Evolutionary conservation across 202 grass and related monocot species (phyloP).

Genomic region (Cymbopogon flexuosus): DNA sequence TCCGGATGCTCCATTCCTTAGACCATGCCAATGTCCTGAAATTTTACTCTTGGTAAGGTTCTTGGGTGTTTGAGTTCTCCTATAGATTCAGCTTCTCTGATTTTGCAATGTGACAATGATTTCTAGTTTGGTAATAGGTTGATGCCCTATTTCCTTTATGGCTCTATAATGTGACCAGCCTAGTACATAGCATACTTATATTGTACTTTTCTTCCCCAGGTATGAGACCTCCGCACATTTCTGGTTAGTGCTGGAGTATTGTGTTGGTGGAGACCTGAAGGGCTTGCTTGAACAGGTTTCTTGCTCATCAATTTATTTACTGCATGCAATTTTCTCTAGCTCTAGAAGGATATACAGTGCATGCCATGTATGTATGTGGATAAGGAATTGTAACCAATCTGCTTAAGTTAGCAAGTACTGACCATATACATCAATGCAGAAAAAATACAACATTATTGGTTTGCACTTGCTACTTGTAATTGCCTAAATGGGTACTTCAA

Average conservation of each 20-base stretch:
- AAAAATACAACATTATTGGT: not conserved
- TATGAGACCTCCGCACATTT: conserved; percentile 94
- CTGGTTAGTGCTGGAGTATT: conserved; percentile 93
- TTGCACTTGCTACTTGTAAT: not conserved
- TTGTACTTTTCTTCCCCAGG: conserved; percentile 37
- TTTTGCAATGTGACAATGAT: not conserved
- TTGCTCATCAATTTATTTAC: conserved; percentile 9
- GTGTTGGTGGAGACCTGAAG: conserved; percentile 81
- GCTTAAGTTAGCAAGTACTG: conserved; percentile 7
- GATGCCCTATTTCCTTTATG: conserved; percentile 8
- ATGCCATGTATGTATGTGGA: not conserved
- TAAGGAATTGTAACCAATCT: not conserved
- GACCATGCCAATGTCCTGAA: conserved; percentile 84
- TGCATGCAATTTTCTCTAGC: conserved; percentile 24
- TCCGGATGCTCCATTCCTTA: conserved; percentile 85
- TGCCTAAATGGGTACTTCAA: not conserved
- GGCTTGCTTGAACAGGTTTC: conserved; percentile 79
- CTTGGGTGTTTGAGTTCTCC: not conserved
- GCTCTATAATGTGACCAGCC: not conserved
- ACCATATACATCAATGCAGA: not conserved
- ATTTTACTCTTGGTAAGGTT: conserved; percentile 78
- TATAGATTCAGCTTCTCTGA: not conserved
- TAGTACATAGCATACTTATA: conserved; percentile 12
- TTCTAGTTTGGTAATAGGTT: conserved; percentile 8
- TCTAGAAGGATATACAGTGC: conserved; percentile 6